A percentile compares a stretch with the other conserved stretches of the same genome.
Evolutionary conservation across 2,329 filamentous ascomycete species (phyloP).

Genomic region (Coleophoma cylindrospora): DNA sequence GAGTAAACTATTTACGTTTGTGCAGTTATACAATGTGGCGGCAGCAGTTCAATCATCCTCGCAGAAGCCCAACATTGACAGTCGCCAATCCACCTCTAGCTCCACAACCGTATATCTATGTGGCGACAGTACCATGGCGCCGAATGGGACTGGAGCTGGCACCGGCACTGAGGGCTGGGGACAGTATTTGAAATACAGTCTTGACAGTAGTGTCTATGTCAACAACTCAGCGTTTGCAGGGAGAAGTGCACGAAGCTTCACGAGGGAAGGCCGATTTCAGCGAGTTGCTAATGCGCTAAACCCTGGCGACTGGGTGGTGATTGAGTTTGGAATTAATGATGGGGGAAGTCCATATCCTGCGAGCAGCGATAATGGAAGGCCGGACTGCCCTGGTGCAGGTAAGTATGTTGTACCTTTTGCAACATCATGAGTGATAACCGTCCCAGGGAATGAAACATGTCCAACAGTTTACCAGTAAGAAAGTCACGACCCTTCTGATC

Average conservation of each 20-base stretch:
- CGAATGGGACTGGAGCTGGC: slow-evolving; percentile 11
- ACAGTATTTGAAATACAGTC: slow-evolving; percentile 17
- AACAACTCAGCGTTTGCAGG: slow-evolving; percentile 60
- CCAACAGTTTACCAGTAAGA: slow-evolving; percentile 12
- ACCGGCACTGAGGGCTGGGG: slow-evolving; percentile 17
- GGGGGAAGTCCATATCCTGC: not conserved
- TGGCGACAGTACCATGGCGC: slow-evolving; percentile 15
- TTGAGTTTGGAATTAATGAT: not conserved
- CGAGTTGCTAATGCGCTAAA: not conserved
- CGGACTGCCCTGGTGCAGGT: slow-evolving; percentile 43
- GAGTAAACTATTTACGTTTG: no score
- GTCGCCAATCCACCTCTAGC: not conserved
- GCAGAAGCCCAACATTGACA: not conserved
- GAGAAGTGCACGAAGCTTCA: slow-evolving; percentile 47
- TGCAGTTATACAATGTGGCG: no score
- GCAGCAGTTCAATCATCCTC: no score
- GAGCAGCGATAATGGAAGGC: slow-evolving; percentile 51
- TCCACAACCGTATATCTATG: slow-evolving; percentile 4
- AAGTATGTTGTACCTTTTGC: slow-evolving; percentile 6
- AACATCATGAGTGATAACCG: not conserved
- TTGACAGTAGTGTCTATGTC: slow-evolving; percentile 3
- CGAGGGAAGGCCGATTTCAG: not conserved
- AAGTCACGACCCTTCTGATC: not conserved
- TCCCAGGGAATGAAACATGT: slow-evolving; percentile 14
- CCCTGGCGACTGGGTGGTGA: not conserved